Evolutionary conservation across 495 filamentous ascomycete genomes (phyloP), one percentile per base, ranked within the genome.

Genomic region (Penicillium silybi): DNA sequence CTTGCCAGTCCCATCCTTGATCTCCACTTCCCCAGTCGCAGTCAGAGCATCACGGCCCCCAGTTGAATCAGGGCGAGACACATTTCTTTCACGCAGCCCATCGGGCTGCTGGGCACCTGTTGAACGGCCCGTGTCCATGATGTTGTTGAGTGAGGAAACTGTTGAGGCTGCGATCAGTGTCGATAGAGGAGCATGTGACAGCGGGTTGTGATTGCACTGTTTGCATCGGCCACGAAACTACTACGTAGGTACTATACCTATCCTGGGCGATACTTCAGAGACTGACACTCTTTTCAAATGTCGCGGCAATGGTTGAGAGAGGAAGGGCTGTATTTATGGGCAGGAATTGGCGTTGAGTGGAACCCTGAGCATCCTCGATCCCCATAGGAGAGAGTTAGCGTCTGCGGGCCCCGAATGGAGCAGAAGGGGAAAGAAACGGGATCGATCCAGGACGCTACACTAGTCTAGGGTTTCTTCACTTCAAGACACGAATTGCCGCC

Each of bases 21-120:
- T 47, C 47, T 73, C 71, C 41, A 62, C 42, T 44, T 70, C 68
- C 26, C 59, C 71, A 44, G 71, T 64, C 32, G 73, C 56, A 44
- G 59, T 63, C 26, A 71, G 56, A 54, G 63, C 66, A 62, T 69
- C 64, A 34, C 64, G 53, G 42, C 56, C 61, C 56, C 67, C 64
- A 54, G 58, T 68, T 63, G 69, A 64, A 52, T 68, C 56, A 41
- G 68, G 44, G 59, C 59, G 66, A 41, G 63, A 62, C 23, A 63
- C 49, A 63, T 66, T 63, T 60, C 77, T 70, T 64, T 79, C 77
- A 39, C 77, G 70, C 35, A 80, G 68, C 34, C 73, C 74, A 53
- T 68, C 63, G 55, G 56, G 57, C 47, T 67, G 66, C 61, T 63
- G 68, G 57, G 71, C 57, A 61, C 71, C 70, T 69, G 72, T 74